These are phyloP conservation scores for Caloboletus firmus DNA, from an alignment of 1,284 basidiomycete species.

Conservation along the genomic window DNA sequence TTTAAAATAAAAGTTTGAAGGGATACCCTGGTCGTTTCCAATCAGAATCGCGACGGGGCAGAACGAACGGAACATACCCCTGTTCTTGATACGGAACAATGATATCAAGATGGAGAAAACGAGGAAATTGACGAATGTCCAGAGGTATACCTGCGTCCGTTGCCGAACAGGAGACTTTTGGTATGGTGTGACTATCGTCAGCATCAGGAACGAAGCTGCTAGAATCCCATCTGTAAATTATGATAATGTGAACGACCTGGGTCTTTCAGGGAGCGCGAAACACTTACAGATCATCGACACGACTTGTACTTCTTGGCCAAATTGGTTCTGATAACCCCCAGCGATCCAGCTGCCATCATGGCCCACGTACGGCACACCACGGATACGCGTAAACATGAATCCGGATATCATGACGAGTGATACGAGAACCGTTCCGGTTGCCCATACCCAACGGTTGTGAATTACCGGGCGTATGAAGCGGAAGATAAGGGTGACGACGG, in stretches of 20 bases:
- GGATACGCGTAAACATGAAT: slow-evolving; percentile 97
- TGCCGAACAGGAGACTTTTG: slow-evolving; percentile 78
- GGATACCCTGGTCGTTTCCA: slow-evolving; percentile 59
- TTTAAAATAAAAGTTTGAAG: slow-evolving; percentile 70
- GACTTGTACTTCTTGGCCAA: slow-evolving; percentile 90
- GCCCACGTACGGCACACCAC: slow-evolving; percentile 74
- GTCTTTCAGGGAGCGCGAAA: background rate
- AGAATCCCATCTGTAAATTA: slow-evolving; percentile 73
- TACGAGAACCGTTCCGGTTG: slow-evolving; percentile 57
- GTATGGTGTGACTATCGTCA: slow-evolving; percentile 80
- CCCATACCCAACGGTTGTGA: slow-evolving; percentile 81
- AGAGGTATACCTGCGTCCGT: slow-evolving; percentile 85
- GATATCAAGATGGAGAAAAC: slow-evolving; percentile 88
- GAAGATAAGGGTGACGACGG: slow-evolving; percentile 50
- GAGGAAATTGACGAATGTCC: slow-evolving; percentile 80
- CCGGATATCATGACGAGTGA: slow-evolving; percentile 86
- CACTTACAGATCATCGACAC: slow-evolving; percentile 81
- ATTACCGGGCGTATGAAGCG: slow-evolving; percentile 70
- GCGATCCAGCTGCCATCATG: slow-evolving; percentile 79
- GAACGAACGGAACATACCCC: slow-evolving; percentile 48
- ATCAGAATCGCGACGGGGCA: background rate
- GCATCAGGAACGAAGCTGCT: slow-evolving; percentile 78
- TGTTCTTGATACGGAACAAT: slow-evolving; percentile 91
- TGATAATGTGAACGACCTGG: slow-evolving; percentile 8
- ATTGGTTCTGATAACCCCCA: slow-evolving; percentile 86